Evolutionary conservation across 106 monocot species (phyloP).

Genomic region (Allium fistulosum): DNA sequence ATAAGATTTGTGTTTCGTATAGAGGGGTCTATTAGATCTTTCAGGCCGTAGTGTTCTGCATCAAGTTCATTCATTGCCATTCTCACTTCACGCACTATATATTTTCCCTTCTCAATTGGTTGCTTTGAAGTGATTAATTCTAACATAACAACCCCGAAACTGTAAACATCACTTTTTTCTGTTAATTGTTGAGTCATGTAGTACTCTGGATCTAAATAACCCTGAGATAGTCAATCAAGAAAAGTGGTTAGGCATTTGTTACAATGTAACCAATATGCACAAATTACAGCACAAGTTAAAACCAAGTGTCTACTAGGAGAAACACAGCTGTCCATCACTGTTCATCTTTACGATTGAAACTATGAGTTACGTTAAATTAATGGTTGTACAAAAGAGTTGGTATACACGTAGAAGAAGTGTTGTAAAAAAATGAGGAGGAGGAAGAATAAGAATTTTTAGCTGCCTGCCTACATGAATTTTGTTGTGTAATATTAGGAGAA

Average conservation of each 20-base stretch:
- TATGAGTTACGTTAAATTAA: no score
- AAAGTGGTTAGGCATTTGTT: not conserved
- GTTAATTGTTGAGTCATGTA: constrained; percentile 74
- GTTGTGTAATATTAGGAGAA: no score
- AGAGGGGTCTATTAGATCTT: constrained; percentile 30
- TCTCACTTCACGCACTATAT: constrained; percentile 59
- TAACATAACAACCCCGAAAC: constrained; percentile 66
- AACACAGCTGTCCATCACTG: no score
- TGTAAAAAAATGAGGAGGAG: no score
- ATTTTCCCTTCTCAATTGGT: constrained; percentile 59
- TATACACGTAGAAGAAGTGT: no score
- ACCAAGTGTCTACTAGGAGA: not conserved
- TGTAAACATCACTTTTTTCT: constrained; percentile 72
- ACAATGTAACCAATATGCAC: not conserved
- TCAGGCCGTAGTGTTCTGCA: constrained; percentile 37
- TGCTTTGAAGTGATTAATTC: constrained; percentile 48
- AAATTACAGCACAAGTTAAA: not conserved
- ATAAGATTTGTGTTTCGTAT: constrained; percentile 18
- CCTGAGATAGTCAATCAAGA: constrained; percentile 19
- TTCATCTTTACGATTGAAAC: no score
- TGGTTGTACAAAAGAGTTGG: no score
- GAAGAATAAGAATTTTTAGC: no score
- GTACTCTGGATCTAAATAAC: constrained; percentile 68
- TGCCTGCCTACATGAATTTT: no score
- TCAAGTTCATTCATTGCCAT: constrained; percentile 30